Conservation (phyloP, 2,329 filamentous ascomycete genomes). For the Diplodia scrobiculata region DNA sequence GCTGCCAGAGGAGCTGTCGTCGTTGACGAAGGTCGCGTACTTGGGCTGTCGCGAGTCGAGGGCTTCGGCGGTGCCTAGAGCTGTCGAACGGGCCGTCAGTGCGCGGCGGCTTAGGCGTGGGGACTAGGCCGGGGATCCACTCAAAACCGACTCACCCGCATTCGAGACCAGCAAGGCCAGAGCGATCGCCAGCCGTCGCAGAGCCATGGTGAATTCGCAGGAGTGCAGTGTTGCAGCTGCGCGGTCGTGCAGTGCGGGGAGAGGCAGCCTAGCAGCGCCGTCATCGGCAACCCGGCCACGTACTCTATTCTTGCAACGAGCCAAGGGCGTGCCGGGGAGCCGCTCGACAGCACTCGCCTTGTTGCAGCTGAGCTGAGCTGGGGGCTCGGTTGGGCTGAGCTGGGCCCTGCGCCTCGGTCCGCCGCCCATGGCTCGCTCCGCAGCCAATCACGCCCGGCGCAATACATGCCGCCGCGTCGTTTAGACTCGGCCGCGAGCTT, state of each 20-base stretch:
- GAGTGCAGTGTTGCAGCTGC: background rate
- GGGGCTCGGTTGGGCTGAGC: background rate
- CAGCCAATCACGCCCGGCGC: slow-evolving; percentile 9
- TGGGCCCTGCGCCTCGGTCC: background rate
- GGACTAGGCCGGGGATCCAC: slow-evolving; percentile 17
- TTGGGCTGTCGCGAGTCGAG: background rate
- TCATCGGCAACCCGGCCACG: background rate
- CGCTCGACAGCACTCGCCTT: background rate
- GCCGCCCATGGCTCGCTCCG: background rate
- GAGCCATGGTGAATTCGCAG: background rate
- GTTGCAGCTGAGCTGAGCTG: slow-evolving; percentile 12
- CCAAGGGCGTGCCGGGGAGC: background rate
- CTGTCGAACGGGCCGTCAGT: slow-evolving; percentile 17
- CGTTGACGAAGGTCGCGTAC: slow-evolving; percentile 28
- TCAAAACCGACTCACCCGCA: slow-evolving; percentile 17
- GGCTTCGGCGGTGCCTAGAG: slow-evolving; percentile 5
- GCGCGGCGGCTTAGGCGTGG: slow-evolving; percentile 9
- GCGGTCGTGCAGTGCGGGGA: background rate
- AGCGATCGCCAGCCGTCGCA: slow-evolving; percentile 16
- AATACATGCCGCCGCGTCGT: background rate
- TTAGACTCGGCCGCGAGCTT: slow-evolving; percentile 4
- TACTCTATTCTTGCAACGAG: background rate
- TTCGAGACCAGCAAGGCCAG: slow-evolving; percentile 17
- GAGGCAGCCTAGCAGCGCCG: background rate
- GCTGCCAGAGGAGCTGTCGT: slow-evolving; percentile 23